Evolutionary conservation across 1,284 basidiomycete species (phyloP), one percentile per base, ranked within the genome.

Genomic region (Marasmius sp.): DNA sequence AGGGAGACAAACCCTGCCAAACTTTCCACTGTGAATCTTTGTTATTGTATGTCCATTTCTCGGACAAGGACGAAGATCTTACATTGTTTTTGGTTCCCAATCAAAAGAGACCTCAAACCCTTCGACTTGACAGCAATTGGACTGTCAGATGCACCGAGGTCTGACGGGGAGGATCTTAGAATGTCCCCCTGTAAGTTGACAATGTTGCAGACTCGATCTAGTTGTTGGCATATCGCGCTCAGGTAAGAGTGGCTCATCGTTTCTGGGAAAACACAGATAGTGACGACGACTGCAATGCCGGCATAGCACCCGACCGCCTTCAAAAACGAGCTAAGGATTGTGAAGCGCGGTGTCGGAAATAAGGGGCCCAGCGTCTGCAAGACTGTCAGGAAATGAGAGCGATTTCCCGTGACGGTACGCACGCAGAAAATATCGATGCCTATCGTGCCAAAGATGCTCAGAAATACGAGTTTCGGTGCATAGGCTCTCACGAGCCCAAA

Each of bases 231-330:
- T 36, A 74, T 70, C 9, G 67, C 69, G 16, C 66, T 68, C 39
- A 82, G 72, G 61, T 77, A 79, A 0, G 77, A 74, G 65, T 87
- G 83, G 59, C 82, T 83, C 66, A 89, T 77, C 0, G 85, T 82
- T 70, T 88, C 81, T 3, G 89, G 89, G 70, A 91, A 91, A 62
- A 90, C 74, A 59, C 89, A 71, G 11, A 85, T 63, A n/a, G 83
- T 82, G 16, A 77, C 71, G 3, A 79, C 72, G n/a, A 85, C 39
- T 0, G 79, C 85, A 49, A 86, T 81, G 7, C 77, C 87, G 56
- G 83, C 72, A 71, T 83, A 88, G 59, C 74, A 78, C 1, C 75
- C 73, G 0, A 82, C 77, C 0, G 86, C 84, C 11, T 81, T 81
- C 50, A 85, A 69, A 47, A 87, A 72, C 0, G 76, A 77, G 50